These are phyloP conservation scores for Pleodorina starrii DNA, from an alignment of 139 green algal species.

Conservation along the genomic window DNA sequence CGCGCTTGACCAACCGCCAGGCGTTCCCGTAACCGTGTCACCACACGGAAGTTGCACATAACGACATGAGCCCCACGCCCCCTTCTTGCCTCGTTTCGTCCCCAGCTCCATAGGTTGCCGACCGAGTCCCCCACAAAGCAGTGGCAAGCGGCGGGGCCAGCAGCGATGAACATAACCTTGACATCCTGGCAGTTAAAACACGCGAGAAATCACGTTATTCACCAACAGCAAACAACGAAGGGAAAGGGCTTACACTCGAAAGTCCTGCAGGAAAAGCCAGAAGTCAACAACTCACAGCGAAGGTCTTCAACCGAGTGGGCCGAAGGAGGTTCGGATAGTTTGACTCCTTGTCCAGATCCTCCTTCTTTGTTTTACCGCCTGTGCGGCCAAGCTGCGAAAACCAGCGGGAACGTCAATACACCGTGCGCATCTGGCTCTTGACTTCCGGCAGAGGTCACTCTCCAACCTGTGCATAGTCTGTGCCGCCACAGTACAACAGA, in stretches of 20 bases:
- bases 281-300: conserved; percentile 75
- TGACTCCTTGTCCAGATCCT: conserved; percentile 67
- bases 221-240: too few species aligned
- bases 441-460: neutral
- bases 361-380: conserved; percentile 64
- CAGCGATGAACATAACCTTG: conserved; percentile 82
- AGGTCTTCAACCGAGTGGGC: conserved; percentile 79
- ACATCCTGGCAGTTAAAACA: conserved; percentile 80
- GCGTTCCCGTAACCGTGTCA: too few species aligned
- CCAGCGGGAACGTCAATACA: neutral
- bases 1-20: too few species aligned
- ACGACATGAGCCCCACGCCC: too few species aligned
- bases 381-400: conserved; percentile 51
- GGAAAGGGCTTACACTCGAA: too few species aligned
- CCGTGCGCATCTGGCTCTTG: too few species aligned
- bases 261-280: too few species aligned
- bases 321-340: conserved; percentile 83
- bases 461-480: conserved; percentile 73
- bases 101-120: conserved; percentile 90
- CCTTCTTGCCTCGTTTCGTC: conserved; percentile 86
- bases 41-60: too few species aligned
- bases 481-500: conserved; percentile 85
- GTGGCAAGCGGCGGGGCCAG: conserved; percentile 84
- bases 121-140: conserved; percentile 77
- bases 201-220: too few species aligned